phyloP scores from a whole-genome alignment of 768 basidiomycete genomes.

The Lactarius vividus region DNA sequence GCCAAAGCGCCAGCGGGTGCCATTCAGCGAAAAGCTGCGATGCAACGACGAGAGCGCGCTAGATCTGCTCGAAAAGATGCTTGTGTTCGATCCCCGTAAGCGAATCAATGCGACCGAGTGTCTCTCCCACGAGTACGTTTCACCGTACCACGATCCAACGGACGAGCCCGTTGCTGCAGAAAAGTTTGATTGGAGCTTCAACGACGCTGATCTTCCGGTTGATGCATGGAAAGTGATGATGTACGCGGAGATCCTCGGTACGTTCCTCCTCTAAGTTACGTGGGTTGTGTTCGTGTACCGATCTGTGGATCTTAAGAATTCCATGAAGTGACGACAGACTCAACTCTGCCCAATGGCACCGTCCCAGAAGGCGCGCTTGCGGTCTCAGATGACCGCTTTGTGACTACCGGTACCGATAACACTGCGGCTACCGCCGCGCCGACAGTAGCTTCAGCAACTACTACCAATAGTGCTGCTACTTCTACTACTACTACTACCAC shows the following conservation, averaged over 20 bases:
- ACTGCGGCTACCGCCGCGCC: background rate
- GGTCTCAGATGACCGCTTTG: conserved; percentile 48
- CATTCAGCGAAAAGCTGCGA: conserved; percentile 90
- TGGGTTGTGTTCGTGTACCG: background rate
- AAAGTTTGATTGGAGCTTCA: conserved; percentile 99
- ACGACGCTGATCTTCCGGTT: conserved; percentile 96
- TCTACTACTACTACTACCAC: background rate
- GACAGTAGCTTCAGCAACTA: background rate
- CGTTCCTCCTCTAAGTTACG: conserved; percentile 31
- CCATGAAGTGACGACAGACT: conserved; percentile 67
- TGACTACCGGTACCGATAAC: background rate
- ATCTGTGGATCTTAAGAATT: conserved; percentile 51
- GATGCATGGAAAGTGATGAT: conserved; percentile 99
- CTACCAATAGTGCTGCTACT: background rate
- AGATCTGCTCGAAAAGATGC: conserved; percentile 96
- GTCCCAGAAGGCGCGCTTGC: conserved; percentile 66
- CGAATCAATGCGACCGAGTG: conserved; percentile 92
- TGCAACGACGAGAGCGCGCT: conserved; percentile 88
- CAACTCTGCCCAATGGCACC: conserved; percentile 36
- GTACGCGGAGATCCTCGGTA: conserved; percentile 97
- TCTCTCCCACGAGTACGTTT: conserved; percentile 90
- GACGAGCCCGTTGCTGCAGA: conserved; percentile 94
- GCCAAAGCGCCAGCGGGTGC: conserved; percentile 93
- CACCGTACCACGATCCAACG: conserved; percentile 97
- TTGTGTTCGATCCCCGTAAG: conserved; percentile 97